phyloP scores from a whole-genome alignment of 1,284 basidiomycete species.

The Trichosporon sp. region DNA sequence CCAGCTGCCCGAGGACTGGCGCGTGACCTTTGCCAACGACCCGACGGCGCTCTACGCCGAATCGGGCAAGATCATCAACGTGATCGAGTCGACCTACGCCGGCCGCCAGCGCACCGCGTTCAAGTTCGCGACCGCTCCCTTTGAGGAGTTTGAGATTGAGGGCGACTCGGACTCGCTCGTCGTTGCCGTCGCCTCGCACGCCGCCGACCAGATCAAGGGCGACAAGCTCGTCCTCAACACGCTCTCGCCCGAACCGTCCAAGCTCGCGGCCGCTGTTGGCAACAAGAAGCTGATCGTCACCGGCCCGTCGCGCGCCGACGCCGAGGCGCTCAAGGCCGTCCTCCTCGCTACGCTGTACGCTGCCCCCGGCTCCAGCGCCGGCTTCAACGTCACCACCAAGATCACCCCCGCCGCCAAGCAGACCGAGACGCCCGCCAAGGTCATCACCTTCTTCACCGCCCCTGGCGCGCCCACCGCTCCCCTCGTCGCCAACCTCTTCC shows the following conservation, averaged over 20 bases:
- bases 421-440: conserved; percentile 33
- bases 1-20: conserved; percentile 61
- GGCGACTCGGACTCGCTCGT: conserved; percentile 25
- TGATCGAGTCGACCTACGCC: conserved; percentile 44
- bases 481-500: conserved; percentile 47
- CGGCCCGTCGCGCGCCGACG: conserved; percentile 35
- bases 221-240: conserved; percentile 37
- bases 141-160: conserved; percentile 28
- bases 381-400: conserved; percentile 37
- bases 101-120: conserved; percentile 39
- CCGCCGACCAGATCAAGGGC: conserved; percentile 28
- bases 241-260: conserved; percentile 33
- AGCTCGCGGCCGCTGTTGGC: conserved; percentile 29
- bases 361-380: conserved; percentile 36
- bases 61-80: conserved; percentile 38
- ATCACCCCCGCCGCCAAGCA: conserved; percentile 26
- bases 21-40: conserved; percentile 57
- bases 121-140: conserved; percentile 33
- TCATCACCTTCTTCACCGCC: conserved; percentile 49
- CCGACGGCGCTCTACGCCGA: conserved; percentile 54
- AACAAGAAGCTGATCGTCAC: conserved; percentile 36
- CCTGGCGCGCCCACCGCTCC: conserved; percentile 41
- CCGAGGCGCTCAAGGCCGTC: conserved; percentile 42
- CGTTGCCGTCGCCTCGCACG: conserved; percentile 35
- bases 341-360: conserved; percentile 52